These are phyloP conservation scores for Arachnomyces sp. DNA, from an alignment of 2,329 filamentous ascomycete genomes.

Conservation along the genomic window DNA sequence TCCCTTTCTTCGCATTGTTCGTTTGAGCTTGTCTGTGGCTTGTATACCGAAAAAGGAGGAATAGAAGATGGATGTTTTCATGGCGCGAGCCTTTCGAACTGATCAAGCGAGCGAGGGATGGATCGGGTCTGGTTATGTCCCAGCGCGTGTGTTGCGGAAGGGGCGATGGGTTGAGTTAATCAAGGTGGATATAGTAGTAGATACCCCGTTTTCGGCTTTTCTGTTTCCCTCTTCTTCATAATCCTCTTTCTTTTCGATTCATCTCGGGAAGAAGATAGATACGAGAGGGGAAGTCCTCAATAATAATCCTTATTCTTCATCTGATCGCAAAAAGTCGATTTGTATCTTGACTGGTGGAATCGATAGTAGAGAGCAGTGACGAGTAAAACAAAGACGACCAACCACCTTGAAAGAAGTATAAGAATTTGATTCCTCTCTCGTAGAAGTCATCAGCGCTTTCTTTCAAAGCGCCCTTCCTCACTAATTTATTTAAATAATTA, in stretches of 20 bases:
- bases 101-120: too few species aligned
- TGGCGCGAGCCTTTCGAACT: too few species aligned
- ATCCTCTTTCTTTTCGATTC: not conserved
- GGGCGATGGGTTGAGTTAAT: not conserved
- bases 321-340: not conserved
- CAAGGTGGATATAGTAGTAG: conserved; percentile 1
- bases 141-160: too few species aligned
- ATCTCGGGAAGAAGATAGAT: too few species aligned
- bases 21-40: not conserved
- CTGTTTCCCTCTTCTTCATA: not conserved
- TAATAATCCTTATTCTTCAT: not conserved
- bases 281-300: not conserved
- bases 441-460: not conserved
- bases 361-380: not conserved
- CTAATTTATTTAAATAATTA: not conserved
- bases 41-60: not conserved
- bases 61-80: not conserved
- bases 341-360: not conserved
- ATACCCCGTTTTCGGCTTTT: conserved; percentile 1
- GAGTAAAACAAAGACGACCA: not conserved
- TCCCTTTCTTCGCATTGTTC: conserved; percentile 1
- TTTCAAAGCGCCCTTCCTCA: not conserved
- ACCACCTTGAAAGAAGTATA: not conserved
- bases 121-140: too few species aligned
- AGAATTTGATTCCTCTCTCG: not conserved